Evolutionary conservation across 345 rosid species (phyloP), one percentile per base, ranked within the genome.

Genomic region (Dipteronia dyeriana): DNA sequence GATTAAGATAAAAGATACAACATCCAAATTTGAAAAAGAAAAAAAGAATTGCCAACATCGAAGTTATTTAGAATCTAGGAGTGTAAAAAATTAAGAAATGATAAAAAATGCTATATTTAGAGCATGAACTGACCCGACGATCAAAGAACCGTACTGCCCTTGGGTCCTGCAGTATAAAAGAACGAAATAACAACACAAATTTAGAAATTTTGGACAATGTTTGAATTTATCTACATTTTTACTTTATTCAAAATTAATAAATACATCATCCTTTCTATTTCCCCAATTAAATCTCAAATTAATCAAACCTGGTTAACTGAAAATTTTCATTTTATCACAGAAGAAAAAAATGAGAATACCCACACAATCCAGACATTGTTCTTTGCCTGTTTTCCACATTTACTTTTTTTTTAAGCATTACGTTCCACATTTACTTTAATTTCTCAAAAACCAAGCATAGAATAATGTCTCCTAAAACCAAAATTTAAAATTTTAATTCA

Each of bases 131-230:
- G 54, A 96, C 99, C 95, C 95, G 87, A 65, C 98, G 97, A 80
- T 96, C 98, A 66, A 94, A 96, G 79, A 96, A 68, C 54, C 98
- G 91, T 81, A 96, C 88, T 69, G 97, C 93, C 85, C 97, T 88
- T 2, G 88, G 43, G 73, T 94, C 94, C 98, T 96, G 96, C 87
- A 83, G 68, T 49, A 82, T 13, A 61, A 77, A 71, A 39, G 47
- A 1, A 6, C 1, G 29, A 75, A 60, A 73, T 34, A 59, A 83
- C 20, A 43, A 51, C 7, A 63, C 60, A 68, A 41, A 64, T 68
- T 70, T 38, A 75, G 26, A 31, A 34, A 14, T 74, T 63, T 9
- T 0, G 2, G 73, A 17, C 2, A 39, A 75, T 4, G 0, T 34
- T 57, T 10, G 17, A 5, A 47, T 19, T 16, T 13, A 41, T 20